Evolutionary conservation across 805 yeast genomes (phyloP).

Genomic region (Wickerhamiella kazuoi): DNA sequence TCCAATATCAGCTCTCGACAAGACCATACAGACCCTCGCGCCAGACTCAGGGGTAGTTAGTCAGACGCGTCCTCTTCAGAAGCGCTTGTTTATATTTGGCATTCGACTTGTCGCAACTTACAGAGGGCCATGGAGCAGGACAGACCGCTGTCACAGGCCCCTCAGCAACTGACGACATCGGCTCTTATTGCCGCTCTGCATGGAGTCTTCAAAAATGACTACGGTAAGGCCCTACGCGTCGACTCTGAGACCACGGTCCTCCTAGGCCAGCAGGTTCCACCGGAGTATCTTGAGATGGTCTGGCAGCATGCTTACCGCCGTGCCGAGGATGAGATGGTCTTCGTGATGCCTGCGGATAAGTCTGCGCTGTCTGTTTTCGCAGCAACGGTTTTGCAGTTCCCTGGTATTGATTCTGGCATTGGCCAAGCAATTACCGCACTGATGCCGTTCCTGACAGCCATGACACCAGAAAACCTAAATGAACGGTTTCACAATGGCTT

Average conservation of each 20-base stretch:
- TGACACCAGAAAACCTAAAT: conserved; percentile 21
- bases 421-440: conserved; percentile 21
- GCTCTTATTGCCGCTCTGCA: conserved; percentile 21
- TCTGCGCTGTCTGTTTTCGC: conserved; percentile 19
- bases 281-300: conserved; percentile 17
- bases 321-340: conserved; percentile 24
- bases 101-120: not conserved
- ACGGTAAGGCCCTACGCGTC: conserved; percentile 14
- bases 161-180: conserved; percentile 19
- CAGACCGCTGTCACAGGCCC: conserved; percentile 18
- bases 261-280: conserved; percentile 20
- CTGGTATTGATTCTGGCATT: conserved; percentile 21
- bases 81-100: not conserved
- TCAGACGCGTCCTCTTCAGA: no score
- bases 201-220: conserved; percentile 16
- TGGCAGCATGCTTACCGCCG: conserved; percentile 26
- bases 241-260: conserved; percentile 20
- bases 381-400: conserved; percentile 19
- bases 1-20: no score
- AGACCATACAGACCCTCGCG: no score
- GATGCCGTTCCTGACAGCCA: conserved; percentile 23
- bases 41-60: no score
- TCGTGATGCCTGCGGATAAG: conserved; percentile 18
- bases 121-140: not conserved
- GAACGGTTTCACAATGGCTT: conserved; percentile 22